A percentile compares a stretch with the other conserved stretches of the same genome.
phyloP scores from a whole-genome alignment of 768 basidiomycete species.

The Leucocoprinus birnbaumii region DNA sequence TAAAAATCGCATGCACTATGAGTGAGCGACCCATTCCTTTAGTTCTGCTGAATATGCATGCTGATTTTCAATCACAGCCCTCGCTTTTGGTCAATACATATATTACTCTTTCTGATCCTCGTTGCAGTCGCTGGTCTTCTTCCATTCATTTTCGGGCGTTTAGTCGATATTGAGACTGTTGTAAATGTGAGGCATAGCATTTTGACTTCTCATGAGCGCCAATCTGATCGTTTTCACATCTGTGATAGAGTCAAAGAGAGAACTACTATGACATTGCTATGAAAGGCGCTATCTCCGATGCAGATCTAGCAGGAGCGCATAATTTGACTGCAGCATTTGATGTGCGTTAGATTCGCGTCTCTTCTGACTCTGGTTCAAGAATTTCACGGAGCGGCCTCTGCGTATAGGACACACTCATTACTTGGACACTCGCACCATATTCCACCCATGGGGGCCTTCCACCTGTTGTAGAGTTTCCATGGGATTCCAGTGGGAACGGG shows the following conservation, averaged over 20 bases:
- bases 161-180: slow-evolving; percentile 29
- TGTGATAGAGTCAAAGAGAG: slow-evolving; percentile 27
- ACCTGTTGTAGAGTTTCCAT: slow-evolving; percentile 27
- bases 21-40: slow-evolving; percentile 23
- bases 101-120: slow-evolving; percentile 33
- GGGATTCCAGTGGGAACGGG: slow-evolving; percentile 15
- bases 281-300: slow-evolving; percentile 28
- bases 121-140: slow-evolving; percentile 23
- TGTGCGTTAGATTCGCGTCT: too few species aligned
- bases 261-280: slow-evolving; percentile 33
- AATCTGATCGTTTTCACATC: not conserved
- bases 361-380: too few species aligned
- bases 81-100: slow-evolving; percentile 34
- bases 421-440: slow-evolving; percentile 38
- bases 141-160: slow-evolving; percentile 34
- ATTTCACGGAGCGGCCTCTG: not conserved
- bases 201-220: not conserved
- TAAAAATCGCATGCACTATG: slow-evolving; percentile 28
- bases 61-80: slow-evolving; percentile 24
- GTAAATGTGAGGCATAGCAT: slow-evolving; percentile 23
- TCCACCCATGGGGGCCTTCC: slow-evolving; percentile 31
- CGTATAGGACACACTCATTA: slow-evolving; percentile 27
- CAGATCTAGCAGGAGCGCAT: slow-evolving; percentile 29
- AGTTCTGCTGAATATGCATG: too few species aligned
- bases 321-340: slow-evolving; percentile 22